Percentiles rank a stretch among this genome's conserved stretches.
Conservation (phyloP, 1,139 yeast genomes). For the Zygotorulaspora mrakii region DNA sequence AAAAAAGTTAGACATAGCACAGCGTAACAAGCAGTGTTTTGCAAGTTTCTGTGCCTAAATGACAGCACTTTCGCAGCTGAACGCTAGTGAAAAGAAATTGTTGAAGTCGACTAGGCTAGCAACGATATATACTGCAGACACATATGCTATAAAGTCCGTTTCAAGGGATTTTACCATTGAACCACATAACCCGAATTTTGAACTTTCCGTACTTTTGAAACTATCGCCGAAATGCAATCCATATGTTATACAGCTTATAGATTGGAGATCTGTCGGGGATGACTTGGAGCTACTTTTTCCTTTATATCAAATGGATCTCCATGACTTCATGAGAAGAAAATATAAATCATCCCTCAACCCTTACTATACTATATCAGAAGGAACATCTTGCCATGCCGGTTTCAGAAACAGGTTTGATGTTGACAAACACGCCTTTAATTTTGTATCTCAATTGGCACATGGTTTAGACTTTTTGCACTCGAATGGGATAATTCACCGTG, state of each 20-base stretch:
- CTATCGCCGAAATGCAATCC: conserved; percentile 11
- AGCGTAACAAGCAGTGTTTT: no score
- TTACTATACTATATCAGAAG: conserved; percentile 22
- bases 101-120: conserved; percentile 28
- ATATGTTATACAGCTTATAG: conserved; percentile 24
- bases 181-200: conserved; percentile 34
- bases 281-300: conserved; percentile 24
- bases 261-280: conserved; percentile 15
- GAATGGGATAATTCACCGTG: conserved; percentile 76
- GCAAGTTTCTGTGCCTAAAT: no score
- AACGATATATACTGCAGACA: conserved; percentile 19
- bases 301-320: conserved; percentile 21
- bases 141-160: conserved; percentile 24
- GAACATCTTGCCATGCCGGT: conserved; percentile 6
- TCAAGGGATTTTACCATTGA: conserved; percentile 23
- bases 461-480: conserved; percentile 54
- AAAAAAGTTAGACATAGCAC: no score
- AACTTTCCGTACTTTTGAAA: conserved; percentile 25
- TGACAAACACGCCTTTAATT: conserved; percentile 28
- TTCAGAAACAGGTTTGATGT: conserved; percentile 24
- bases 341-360: conserved; percentile 33
- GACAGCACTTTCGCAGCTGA: conserved; percentile 6
- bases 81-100: conserved; percentile 12
- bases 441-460: conserved; percentile 44
- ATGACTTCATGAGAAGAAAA: conserved; percentile 25